Evolutionary conservation across 371 early-diverging fungal species (phyloP), one percentile per base, ranked within the genome.

Genomic region (Haplosporangium sp.): DNA sequence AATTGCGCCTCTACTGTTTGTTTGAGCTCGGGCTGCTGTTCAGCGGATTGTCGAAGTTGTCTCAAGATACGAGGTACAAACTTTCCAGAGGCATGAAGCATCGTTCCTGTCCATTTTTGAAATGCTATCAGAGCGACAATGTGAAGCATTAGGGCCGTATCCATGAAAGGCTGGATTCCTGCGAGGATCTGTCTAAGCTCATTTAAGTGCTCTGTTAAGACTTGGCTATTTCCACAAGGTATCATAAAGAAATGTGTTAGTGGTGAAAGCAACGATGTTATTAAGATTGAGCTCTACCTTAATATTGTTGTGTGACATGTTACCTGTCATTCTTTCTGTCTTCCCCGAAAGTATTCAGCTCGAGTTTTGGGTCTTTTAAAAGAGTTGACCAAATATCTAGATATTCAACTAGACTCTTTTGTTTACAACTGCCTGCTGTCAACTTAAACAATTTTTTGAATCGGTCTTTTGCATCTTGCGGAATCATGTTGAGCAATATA

Each of bases 11-110:
- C 20, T 4, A 56, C 47, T 4, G 47, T 15, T 9, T 40, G n/a
- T 42, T 20, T 59, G 19, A 13, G 20, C 37, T 39, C 45, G 17
- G 35, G 19, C 35, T 20, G 42, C 20, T 71, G 50, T 1, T 64
- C 81, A 3, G 68, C 34, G 2, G 45, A 42, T 0, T 52, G 35
- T 5, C 75, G 75, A 37, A 81, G 63, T 8, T 81, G 82, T 17
- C 75, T 63, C 60, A 75, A 40, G 63, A 75, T 72, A 20, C 75
- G 75, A 1, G 82, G 82, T n/a, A 81, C 82, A 44, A 69, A 75
- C 37, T 81, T 81, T 34, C 82, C 82, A 53, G 82, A 81, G 20
- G 82, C 82, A 38, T 81, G 82, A n/a, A 81, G 69, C 82, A 81
- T 81, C n/a, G 19, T 45, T 2, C 72, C 82, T 0, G 82, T 75